Base-by-base conservation (phyloP, 306 rosid species). In the Cicer judaicum region DNA sequence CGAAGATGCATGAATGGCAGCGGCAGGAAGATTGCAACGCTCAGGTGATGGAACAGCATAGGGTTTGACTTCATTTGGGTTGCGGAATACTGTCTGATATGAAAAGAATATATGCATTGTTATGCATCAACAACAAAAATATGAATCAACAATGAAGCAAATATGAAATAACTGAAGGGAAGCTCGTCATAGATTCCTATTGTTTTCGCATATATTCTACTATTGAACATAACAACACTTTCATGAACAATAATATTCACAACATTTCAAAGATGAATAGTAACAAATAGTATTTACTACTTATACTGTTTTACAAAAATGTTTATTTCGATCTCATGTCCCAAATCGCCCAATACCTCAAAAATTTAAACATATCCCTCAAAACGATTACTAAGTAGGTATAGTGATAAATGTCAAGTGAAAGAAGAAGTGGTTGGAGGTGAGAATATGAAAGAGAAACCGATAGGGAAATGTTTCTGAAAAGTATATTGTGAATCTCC, bases 11-110 rank as follows among this genome's bases (percentile, higher is more conserved):
- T 84, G 93, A 83, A 94, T 86, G 15, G 93, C 92, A 64, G 97
- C 87, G 1, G 99, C 99, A 70, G 99, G 99, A 75, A 94, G 88
- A 88, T 92, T 94, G 92, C 98, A 90, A 80, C 86, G 96, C 61
- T 94, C 98, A 19, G 99, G 87, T 18, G 86, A 69, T 34, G 92
- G 92, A 89, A 94, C 96, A 69, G 82, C 64, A 82, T 94, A 94
- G 48, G 96, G 89, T 80, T 89, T 89, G 89, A 94, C 89, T 86
- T 81, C 92, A 77, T 85, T 89, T 57, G 99, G 98, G 75, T 94
- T 94, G 74, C 92, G 95, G 80, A 94, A 92, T 79, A 94, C 90
- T 49, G 99, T 94, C 99, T 94, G 90, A 64, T 18, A 84, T 80
- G 49, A 60, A 65, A 66, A 60, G 49, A 72, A 66, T n/a, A 24